Base-by-base conservation (phyloP, 2,329 filamentous ascomycete species). In the Raffaelea ambrosiae region DNA sequence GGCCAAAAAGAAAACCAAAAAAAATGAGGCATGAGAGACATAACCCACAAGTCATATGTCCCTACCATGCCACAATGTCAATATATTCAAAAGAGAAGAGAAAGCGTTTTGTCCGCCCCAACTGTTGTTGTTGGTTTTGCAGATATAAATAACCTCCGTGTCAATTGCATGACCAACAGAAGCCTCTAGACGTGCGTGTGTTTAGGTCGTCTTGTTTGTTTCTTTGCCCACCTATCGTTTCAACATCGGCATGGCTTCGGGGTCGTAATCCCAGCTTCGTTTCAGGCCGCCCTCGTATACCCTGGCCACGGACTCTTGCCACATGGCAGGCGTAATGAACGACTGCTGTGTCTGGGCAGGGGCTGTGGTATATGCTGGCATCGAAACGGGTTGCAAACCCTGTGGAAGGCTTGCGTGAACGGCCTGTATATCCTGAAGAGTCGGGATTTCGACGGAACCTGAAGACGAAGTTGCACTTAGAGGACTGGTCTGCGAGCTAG, bases 251-350 rank as follows among this genome's bases (percentile, higher is more conserved):
- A 43, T 40, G 5, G 43, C 40, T 16, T 42, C 48, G 11, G 29
- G 5, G 11, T 77, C 73, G 55, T 74, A 78, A 54, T 81, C 79
- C 79, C 79, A 83, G 41, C 69, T 61, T 43, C 80, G 68, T 63
- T 84, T 84, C 43, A 83, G 61, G 4, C 79, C 79, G 40, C 78
- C 76, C 57, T 83, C 79, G 61, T 84, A 84, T 5, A 84, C 81
- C 54, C 77, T 83, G 13, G 81, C 81, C 47, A 86, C 82, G 13
- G 79, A 83, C 59, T 85, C 79, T 60, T 83, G 81, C 82, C 82
- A 86, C 82, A 85, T 85, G 50, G 79, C 80, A 4, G 82, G 80
- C 10, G 80, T 85, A 53, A 86, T 76, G 59, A 84, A 85, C 23
- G 69, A 71, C 11, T 47, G 54, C 21, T 44, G 46, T 4, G 47